phyloP scores from a whole-genome alignment of 306 rosid genomes.

The Quercus alba region DNA sequence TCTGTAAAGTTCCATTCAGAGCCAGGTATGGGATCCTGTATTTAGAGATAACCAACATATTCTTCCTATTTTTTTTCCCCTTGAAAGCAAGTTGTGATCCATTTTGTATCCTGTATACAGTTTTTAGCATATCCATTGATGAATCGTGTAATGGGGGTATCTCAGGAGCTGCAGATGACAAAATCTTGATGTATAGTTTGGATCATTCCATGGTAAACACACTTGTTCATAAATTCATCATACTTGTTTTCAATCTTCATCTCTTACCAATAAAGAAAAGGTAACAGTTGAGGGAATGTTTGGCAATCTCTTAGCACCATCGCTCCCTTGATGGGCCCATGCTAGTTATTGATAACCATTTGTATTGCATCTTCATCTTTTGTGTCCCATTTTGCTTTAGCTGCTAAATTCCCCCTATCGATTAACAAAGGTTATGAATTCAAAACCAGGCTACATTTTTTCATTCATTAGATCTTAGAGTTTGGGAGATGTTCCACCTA shows the following conservation, averaged over 20 bases:
- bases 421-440: too few species aligned
- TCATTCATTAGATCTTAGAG: too few species aligned
- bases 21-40: constrained; percentile 51
- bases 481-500: too few species aligned
- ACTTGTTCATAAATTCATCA: constrained; percentile 3
- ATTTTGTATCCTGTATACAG: constrained; percentile 41
- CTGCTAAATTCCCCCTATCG: too few species aligned
- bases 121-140: constrained; percentile 68
- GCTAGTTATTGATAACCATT: too few species aligned
- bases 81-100: constrained; percentile 1
- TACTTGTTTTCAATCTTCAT: not conserved
- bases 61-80: not conserved
- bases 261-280: not conserved
- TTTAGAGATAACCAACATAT: not conserved
- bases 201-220: constrained; percentile 75
- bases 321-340: too few species aligned
- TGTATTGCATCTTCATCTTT: too few species aligned
- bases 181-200: constrained; percentile 65
- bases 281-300: too few species aligned
- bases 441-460: too few species aligned
- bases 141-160: constrained; percentile 81
- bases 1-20: constrained; percentile 84
- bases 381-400: too few species aligned
- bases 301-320: too few species aligned
- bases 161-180: constrained; percentile 91